A percentile compares a stretch with the other conserved stretches of the same genome.
Conservation (phyloP, 148 eudicot genomes). For the Linanthus parryae region DNA sequence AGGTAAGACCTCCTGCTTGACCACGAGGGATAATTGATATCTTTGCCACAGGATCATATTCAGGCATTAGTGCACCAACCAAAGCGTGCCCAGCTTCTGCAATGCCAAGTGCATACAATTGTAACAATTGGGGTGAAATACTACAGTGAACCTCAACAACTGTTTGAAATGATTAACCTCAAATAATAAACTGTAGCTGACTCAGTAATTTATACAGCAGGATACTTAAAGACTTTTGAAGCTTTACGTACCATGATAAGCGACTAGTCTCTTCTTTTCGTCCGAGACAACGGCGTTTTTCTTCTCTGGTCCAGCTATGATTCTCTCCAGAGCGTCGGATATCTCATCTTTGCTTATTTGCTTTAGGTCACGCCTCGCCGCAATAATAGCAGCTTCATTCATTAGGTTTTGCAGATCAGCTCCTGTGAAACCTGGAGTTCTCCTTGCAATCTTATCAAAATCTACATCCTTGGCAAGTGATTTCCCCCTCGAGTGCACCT, state of each 20-base stretch:
- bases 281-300: constrained; percentile 99
- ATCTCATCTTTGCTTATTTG: constrained; percentile 99
- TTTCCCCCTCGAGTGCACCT: constrained; percentile 99
- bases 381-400: constrained; percentile 99
- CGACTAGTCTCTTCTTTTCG: constrained; percentile 93
- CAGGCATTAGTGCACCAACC: constrained; percentile 99
- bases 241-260: constrained; percentile 77
- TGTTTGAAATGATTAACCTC: too few relatives aligned
- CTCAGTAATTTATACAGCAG: too few relatives aligned
- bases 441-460: constrained; percentile 88
- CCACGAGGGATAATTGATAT: constrained; percentile 99
- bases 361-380: constrained; percentile 96
- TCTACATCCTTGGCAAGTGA: constrained; percentile 98
- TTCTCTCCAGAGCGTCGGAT: constrained; percentile 93
- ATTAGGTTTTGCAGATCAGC: constrained; percentile 97
- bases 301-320: constrained; percentile 99
- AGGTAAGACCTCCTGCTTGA: constrained; percentile 98
- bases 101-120: constrained; percentile 4
- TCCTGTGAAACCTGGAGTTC: constrained; percentile 98
- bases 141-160: too few relatives aligned
- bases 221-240: too few relatives aligned
- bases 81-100: constrained; percentile 99
- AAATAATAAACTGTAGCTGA: too few relatives aligned
- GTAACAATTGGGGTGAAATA: too few relatives aligned
- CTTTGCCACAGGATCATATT: constrained; percentile 96